Evolutionary conservation across 495 filamentous ascomycete species (phyloP), one percentile per base, ranked within the genome.

Genomic region (Daldinia concentrica): DNA sequence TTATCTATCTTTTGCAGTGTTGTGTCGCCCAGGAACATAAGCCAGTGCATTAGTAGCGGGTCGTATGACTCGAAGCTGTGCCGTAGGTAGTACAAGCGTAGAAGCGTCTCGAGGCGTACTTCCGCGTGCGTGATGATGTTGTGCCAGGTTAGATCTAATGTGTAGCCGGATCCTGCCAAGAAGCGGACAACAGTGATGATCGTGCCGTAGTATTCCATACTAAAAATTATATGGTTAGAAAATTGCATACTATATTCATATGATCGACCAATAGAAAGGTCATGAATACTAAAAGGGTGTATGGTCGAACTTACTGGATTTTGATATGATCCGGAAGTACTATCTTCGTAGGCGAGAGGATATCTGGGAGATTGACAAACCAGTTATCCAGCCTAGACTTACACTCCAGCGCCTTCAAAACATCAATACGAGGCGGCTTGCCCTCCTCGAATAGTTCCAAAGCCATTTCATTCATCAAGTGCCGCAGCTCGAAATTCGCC

Each of bases 51-150:
- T 4, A 82, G 50, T 19, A 80, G 77, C 19, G 51, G 71, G 66
- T 81, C 78, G 19, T 75, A 62, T 1, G 56, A 72, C 39, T 82
- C 78, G 66, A 75, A 82, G 9, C 80, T 79, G 52, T 82, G 81
- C 8, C 80, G 79, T 1, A 82, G 78, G 59, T 82, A 82, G 61
- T 82, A 82, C 0, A 82, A 70, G 1, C 80, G 79, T 3, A 82
- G 26, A 7, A 79, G 54, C 1, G 81, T 82, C 62, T 82, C 80
- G 2, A 78, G 66, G 6, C 73, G 71, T 22, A 71, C 67, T 11
- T 72, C 60, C 2, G 79, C 76, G 48, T 82, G 55, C 65, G 66
- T 55, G 62, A 74, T 71, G 30, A 74, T 62, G 58, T 64, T 66
- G 22, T 69, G 58, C 67, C 66, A 71, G 2, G 71, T 64, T 0